phyloP scores from a whole-genome alignment of 1,284 basidiomycete species.

The Rhodotorula sp. region DNA sequence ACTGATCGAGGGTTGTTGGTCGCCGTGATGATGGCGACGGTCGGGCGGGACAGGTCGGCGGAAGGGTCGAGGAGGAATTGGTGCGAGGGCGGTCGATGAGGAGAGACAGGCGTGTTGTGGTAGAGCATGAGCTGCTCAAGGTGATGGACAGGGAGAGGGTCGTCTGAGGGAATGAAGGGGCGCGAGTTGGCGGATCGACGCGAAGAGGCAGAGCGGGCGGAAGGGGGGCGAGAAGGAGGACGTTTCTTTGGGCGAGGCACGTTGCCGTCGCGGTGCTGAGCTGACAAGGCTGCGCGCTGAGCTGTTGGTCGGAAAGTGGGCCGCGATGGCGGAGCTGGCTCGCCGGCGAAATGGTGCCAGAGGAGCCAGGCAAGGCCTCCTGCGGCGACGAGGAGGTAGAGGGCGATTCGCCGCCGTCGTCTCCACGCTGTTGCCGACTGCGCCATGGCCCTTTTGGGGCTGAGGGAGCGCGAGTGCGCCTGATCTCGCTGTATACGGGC shows the following conservation, averaged over 20 bases:
- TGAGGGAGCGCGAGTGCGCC: background rate
- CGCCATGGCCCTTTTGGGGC: background rate
- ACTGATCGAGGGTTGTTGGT: slow-evolving; percentile 38
- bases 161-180: slow-evolving; percentile 24
- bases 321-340: background rate
- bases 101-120: slow-evolving; percentile 34
- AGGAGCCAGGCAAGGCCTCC: slow-evolving; percentile 4
- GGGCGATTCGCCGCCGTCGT: background rate
- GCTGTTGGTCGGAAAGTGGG: background rate
- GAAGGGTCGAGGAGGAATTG: slow-evolving; percentile 38
- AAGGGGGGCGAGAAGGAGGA: background rate
- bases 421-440: background rate
- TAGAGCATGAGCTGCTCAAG: slow-evolving; percentile 27
- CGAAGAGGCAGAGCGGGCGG: background rate
- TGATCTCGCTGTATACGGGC: background rate
- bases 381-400: slow-evolving; percentile 4
- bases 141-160: slow-evolving; percentile 36
- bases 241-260: background rate
- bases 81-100: slow-evolving; percentile 26
- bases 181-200: background rate
- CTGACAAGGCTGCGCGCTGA: background rate
- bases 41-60: slow-evolving; percentile 19
- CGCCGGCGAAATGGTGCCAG: slow-evolving; percentile 1
- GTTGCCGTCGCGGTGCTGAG: background rate
- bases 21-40: slow-evolving; percentile 39